phyloP scores from a whole-genome alignment of 2,329 filamentous ascomycete species.

The Venturia aucupariae region DNA sequence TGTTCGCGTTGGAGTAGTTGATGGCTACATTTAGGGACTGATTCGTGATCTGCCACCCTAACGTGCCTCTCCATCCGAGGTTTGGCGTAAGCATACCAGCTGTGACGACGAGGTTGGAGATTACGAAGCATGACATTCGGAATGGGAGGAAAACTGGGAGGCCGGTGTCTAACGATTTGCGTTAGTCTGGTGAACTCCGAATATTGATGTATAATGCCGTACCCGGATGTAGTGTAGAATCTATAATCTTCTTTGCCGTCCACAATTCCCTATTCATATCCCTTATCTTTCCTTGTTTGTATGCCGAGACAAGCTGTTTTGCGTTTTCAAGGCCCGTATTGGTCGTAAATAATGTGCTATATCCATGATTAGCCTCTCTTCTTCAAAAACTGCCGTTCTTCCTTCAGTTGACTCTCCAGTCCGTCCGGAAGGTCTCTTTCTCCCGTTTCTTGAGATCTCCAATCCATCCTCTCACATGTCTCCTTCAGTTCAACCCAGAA shows the following conservation, averaged over 20 bases:
- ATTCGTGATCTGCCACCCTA: slow-evolving; percentile 92
- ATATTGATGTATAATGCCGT: slow-evolving; percentile 24
- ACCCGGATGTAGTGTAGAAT: slow-evolving; percentile 94
- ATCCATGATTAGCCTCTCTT: background rate
- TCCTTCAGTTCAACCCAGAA: background rate
- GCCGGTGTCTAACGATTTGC: slow-evolving; percentile 63
- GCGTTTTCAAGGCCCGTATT: slow-evolving; percentile 71
- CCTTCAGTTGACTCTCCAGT: background rate
- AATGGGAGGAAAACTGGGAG: slow-evolving; percentile 88
- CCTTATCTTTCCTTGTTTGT: slow-evolving; percentile 73
- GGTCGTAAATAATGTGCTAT: slow-evolving; percentile 78
- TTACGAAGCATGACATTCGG: slow-evolving; percentile 91
- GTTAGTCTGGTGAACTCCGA: slow-evolving; percentile 17
- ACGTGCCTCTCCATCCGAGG: slow-evolving; percentile 70
- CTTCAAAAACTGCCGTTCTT: background rate
- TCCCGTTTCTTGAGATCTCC: background rate
- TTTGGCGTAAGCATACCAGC: slow-evolving; percentile 94
- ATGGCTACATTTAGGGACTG: slow-evolving; percentile 97
- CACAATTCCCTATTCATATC: slow-evolving; percentile 87
- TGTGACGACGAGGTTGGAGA: slow-evolving; percentile 90
- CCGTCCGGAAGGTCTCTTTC: background rate
- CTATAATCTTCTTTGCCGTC: slow-evolving; percentile 93
- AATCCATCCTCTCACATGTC: background rate
- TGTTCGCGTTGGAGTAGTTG: slow-evolving; percentile 97
- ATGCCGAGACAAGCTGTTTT: slow-evolving; percentile 69